Evolutionary conservation across 2,329 filamentous ascomycete genomes (phyloP).

Genomic region (Beauveria bassiana): DNA sequence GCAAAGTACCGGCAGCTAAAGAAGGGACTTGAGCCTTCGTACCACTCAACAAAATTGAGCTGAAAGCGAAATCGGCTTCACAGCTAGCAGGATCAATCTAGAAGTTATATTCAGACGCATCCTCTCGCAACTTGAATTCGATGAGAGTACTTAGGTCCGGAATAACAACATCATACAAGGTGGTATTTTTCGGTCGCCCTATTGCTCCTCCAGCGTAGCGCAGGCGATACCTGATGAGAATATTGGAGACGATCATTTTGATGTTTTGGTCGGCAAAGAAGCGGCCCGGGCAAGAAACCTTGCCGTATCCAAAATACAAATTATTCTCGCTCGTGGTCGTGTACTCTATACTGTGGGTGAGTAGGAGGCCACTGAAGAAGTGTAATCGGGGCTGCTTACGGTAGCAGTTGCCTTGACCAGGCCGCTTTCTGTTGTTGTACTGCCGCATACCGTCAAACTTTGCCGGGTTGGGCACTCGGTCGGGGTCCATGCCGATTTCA

Average conservation of each 20-base stretch:
- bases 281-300: neutral
- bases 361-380: neutral
- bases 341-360: neutral
- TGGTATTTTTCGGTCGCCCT: neutral
- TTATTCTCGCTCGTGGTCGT: slow-evolving; percentile 7
- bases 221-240: neutral
- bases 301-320: slow-evolving; percentile 1
- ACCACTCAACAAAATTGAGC: neutral
- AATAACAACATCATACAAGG: slow-evolving; percentile 1
- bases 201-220: neutral
- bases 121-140: neutral
- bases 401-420: neutral
- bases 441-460: slow-evolving; percentile 1
- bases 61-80: too few species aligned
- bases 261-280: slow-evolving; percentile 1
- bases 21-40: neutral
- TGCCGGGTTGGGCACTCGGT: neutral
- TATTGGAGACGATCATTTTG: slow-evolving; percentile 3
- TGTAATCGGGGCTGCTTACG: neutral
- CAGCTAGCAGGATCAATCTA: neutral
- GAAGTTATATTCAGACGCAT: neutral
- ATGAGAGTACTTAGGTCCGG: neutral
- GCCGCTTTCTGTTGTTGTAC: neutral
- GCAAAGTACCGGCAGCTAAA: neutral
- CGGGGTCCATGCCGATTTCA: neutral